Percentiles rank a stretch among this genome's conserved stretches.
Evolutionary conservation across 805 yeast species (phyloP).

Genomic region (Candida dajiaensis): DNA sequence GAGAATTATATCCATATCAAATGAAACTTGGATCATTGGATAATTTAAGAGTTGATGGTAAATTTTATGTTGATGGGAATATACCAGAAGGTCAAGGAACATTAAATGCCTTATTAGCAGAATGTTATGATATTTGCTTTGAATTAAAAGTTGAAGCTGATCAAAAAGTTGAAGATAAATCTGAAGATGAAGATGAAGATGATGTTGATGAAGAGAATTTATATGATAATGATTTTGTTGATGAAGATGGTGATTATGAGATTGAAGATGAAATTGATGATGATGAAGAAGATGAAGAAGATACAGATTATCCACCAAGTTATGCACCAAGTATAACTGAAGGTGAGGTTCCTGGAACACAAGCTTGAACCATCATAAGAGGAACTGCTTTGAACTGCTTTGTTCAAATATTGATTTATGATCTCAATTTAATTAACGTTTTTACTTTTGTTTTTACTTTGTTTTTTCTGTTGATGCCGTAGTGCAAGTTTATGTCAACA

Average conservation of each 20-base stretch:
- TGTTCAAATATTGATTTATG: no score
- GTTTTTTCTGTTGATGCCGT: neutral
- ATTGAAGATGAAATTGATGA: conserved; percentile 24
- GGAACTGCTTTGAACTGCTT: no score
- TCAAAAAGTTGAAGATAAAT: conserved; percentile 30
- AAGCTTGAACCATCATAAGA: neutral
- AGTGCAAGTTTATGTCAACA: no score
- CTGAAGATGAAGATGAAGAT: conserved; percentile 25
- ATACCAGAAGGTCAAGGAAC: conserved; percentile 99
- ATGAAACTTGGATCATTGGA: conserved; percentile 89
- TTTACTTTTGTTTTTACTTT: neutral
- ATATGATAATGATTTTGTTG: conserved; percentile 21
- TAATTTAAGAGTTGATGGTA: conserved; percentile 83
- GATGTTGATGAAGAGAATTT: conserved; percentile 16
- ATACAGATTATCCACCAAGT: conserved; percentile 22
- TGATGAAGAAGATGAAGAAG: conserved; percentile 30
- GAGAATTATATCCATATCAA: conserved; percentile 95
- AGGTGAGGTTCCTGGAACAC: neutral
- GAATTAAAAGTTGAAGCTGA: conserved; percentile 85
- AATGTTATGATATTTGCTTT: conserved; percentile 89
- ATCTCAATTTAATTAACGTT: neutral
- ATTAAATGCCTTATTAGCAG: conserved; percentile 83
- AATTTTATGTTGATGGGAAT: conserved; percentile 78
- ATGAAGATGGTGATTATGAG: conserved; percentile 33
- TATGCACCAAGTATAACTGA: conserved; percentile 22